phyloP scores from a whole-genome alignment of 306 rosid species.

The Cucumis cinereus region DNA sequence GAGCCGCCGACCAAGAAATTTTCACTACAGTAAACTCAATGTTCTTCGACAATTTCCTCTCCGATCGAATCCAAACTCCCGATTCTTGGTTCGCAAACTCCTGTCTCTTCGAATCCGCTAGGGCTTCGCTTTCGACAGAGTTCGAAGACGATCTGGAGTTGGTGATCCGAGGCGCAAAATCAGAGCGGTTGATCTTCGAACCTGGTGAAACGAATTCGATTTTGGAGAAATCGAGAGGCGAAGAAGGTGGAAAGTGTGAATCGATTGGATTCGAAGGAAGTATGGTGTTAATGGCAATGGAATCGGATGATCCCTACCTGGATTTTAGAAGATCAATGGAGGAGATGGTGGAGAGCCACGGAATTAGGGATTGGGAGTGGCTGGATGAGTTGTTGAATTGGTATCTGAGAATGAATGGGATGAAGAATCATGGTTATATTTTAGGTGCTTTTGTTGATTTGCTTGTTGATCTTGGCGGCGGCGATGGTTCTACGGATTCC shows the following conservation, averaged over 20 bases:
- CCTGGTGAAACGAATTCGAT: slow-evolving; percentile 51
- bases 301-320: slow-evolving; percentile 53
- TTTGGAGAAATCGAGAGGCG: slow-evolving; percentile 20
- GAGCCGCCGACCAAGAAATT: slow-evolving; percentile 29
- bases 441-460: slow-evolving; percentile 74
- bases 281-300: slow-evolving; percentile 40
- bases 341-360: slow-evolving; percentile 74
- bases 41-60: slow-evolving; percentile 24
- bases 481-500: not conserved
- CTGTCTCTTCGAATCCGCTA: slow-evolving; percentile 37
- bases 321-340: slow-evolving; percentile 76
- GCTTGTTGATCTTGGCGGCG: slow-evolving; percentile 20
- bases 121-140: slow-evolving; percentile 49
- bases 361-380: slow-evolving; percentile 58
- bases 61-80: slow-evolving; percentile 31
- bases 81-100: slow-evolving; percentile 61
- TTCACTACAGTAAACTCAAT: slow-evolving; percentile 56
- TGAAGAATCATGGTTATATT: slow-evolving; percentile 54
- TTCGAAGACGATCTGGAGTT: slow-evolving; percentile 34
- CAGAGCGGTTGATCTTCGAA: slow-evolving; percentile 71
- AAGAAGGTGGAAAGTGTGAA: not conserved
- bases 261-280: slow-evolving; percentile 24
- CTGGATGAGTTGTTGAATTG: slow-evolving; percentile 55
- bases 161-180: slow-evolving; percentile 14
- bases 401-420: slow-evolving; percentile 52